phyloP scores from a whole-genome alignment of 305 asterid genomes.

The Plantago coronopus region DNA sequence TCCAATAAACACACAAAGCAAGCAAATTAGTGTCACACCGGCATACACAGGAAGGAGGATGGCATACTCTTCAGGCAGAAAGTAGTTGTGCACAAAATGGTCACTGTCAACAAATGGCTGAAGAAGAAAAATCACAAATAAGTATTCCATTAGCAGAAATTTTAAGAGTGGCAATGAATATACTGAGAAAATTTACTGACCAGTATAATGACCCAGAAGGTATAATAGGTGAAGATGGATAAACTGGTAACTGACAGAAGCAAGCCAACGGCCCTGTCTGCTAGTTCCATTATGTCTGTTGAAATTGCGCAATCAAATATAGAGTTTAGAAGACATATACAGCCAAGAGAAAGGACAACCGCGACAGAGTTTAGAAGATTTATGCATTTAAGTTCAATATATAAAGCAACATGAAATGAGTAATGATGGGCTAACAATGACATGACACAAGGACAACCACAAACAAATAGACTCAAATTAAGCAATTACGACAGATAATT shows the following conservation, averaged over 20 bases:
- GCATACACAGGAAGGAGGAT: constrained; percentile 71
- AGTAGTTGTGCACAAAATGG: constrained; percentile 90
- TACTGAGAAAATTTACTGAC: constrained; percentile 36
- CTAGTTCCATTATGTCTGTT: constrained; percentile 55
- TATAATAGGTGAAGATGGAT: constrained; percentile 84
- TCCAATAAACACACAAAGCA: constrained; percentile 69
- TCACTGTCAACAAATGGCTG: constrained; percentile 93
- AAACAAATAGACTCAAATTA: background rate
- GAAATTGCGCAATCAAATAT: too few relatives aligned
- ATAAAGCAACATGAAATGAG: too few relatives aligned
- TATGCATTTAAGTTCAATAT: background rate
- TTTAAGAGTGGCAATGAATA: background rate
- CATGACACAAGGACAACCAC: background rate
- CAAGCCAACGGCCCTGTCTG: constrained; percentile 79
- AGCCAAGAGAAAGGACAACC: too few relatives aligned
- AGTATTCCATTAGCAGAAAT: constrained; percentile 8
- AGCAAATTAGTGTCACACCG: constrained; percentile 59
- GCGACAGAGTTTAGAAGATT: too few relatives aligned
- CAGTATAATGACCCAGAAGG: constrained; percentile 92
- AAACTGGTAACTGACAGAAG: constrained; percentile 70
- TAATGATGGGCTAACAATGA: background rate
- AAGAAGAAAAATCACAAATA: constrained; percentile 26
- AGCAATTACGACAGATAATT: too few relatives aligned
- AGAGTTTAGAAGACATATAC: too few relatives aligned
- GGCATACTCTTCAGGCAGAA: constrained; percentile 85